A percentile compares a stretch with the other conserved stretches of the same genome.
These are phyloP conservation scores for Trichoderma aggressivum DNA, from an alignment of 2,329 filamentous ascomycete genomes.

Conservation along the genomic window DNA sequence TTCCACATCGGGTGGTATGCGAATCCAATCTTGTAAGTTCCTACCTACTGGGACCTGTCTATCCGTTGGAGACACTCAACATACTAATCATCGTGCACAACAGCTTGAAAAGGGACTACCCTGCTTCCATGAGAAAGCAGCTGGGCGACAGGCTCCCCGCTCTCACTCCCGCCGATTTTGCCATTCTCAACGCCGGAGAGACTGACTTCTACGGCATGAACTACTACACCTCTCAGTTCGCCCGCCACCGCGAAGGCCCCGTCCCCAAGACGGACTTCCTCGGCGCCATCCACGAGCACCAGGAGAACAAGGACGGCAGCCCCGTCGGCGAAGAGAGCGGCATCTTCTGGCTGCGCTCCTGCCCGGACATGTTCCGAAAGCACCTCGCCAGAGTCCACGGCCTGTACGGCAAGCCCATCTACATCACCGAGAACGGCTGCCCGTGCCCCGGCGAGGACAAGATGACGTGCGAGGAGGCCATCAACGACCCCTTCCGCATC, in stretches of 20 bases:
- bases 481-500: slow-evolving; percentile 37
- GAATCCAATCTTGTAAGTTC: slow-evolving; percentile 37
- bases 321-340: slow-evolving; percentile 32
- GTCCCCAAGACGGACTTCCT: slow-evolving; percentile 31
- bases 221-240: slow-evolving; percentile 39
- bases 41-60: not conserved
- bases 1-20: slow-evolving; percentile 41
- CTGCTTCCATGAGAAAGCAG: slow-evolving; percentile 35
- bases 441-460: slow-evolving; percentile 35
- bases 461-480: slow-evolving; percentile 30
- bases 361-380: slow-evolving; percentile 29
- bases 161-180: slow-evolving; percentile 30
- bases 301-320: slow-evolving; percentile 30
- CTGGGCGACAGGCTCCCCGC: slow-evolving; percentile 31
- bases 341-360: slow-evolving; percentile 35
- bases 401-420: slow-evolving; percentile 29
- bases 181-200: slow-evolving; percentile 25
- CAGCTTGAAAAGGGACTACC: slow-evolving; percentile 33
- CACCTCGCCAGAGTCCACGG: slow-evolving; percentile 28
- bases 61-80: not conserved
- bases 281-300: slow-evolving; percentile 34
- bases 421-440: slow-evolving; percentile 35
- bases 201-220: slow-evolving; percentile 42
- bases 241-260: slow-evolving; percentile 26
- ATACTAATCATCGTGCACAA: not conserved